Base-by-base conservation (phyloP, 83 land plant species). In the Larix sibirica region DNA sequence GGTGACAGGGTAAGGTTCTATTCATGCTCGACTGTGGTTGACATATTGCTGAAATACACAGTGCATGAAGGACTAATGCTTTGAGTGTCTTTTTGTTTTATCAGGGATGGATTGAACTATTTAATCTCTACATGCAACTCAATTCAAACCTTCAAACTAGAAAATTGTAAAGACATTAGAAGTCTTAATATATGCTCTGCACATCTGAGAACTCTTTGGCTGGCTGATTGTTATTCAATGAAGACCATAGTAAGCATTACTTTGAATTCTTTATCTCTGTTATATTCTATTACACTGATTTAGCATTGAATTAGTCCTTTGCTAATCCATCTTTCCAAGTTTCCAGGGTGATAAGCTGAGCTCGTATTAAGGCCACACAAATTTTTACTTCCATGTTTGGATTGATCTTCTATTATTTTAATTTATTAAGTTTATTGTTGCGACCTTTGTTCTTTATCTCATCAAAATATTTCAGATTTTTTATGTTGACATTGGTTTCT, bases 101-200 rank as follows among this genome's bases (percentile, higher is more conserved):
- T 66, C 82, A 93, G 95, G 81, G 93, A 91, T 78, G 95, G 89
- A 58, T 79, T 93, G 83, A 80, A 87, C 64, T 90, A 90, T 50
- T 89, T 93, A 89, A 85, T 93, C 65, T 76, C 89, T 23, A 91
- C 91, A 61, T 89, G 86, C 56, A 68, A 83, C 9, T 82, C 86
- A 66, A 87, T 93, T 14, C 82, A 84, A 40, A 85, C 63, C 69
- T 86, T 93, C 66, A 90, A 90, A 82, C 82, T 93, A 80, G 95
- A 91, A 85, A 90, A 91, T 10, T 93, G 95, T 84, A 82, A 79
- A 82, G 88, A 86, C 62, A 82, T 93, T 64, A 91, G 93, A 16
- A 65, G 65, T 54, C 80, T 93, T 68, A 63, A 82, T 9, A 38
- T 91, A 6, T 81, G 79, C 78, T 93, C 95, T 26, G 77, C 88